A percentile compares a stretch with the other conserved stretches of the same genome.
phyloP scores from a whole-genome alignment of 768 basidiomycete species.

The Leccinum imitatum region DNA sequence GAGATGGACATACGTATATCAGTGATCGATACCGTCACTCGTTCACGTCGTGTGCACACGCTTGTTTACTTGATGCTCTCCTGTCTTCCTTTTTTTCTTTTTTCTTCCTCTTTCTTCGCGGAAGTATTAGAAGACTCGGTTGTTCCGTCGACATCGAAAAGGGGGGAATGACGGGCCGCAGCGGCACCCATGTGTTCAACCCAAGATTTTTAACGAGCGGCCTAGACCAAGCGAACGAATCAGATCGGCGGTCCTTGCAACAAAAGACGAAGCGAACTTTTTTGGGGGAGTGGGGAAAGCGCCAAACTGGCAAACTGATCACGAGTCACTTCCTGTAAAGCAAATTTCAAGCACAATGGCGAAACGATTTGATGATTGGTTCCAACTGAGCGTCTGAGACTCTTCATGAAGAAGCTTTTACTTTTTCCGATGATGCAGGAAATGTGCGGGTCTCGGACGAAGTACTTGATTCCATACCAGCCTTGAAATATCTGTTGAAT shows the following conservation, averaged over 20 bases:
- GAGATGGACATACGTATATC: slow-evolving; percentile 2
- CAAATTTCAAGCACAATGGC: background rate
- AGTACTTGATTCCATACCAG: background rate
- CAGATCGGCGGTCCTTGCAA: background rate
- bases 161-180: background rate
- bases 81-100: background rate
- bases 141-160: background rate
- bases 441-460: background rate
- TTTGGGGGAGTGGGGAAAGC: background rate
- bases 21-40: slow-evolving; percentile 7
- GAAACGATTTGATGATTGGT: background rate
- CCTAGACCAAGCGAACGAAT: background rate
- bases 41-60: background rate
- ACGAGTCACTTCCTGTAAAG: background rate
- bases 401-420: background rate
- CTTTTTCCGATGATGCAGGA: background rate
- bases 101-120: slow-evolving; percentile 4
- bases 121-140: slow-evolving; percentile 10
- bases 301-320: background rate
- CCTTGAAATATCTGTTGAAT: background rate
- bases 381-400: background rate
- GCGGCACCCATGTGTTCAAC: background rate
- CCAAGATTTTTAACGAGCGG: background rate
- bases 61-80: background rate
- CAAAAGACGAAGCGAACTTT: background rate